Base-by-base conservation (phyloP, 2,329 filamentous ascomycete genomes). In the Waltergamsia citrina region DNA sequence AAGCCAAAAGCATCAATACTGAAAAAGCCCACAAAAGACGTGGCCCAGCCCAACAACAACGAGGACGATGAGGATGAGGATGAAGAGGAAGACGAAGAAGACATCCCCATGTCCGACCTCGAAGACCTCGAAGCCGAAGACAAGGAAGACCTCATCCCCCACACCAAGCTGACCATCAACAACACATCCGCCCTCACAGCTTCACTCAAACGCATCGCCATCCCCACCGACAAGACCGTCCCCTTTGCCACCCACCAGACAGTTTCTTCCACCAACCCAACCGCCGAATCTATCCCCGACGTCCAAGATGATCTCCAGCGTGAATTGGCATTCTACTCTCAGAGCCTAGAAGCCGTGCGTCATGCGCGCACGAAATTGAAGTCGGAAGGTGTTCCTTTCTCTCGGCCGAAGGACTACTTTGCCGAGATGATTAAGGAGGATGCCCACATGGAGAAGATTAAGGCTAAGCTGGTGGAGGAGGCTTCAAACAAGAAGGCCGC, bases 351-450 rank as follows among this genome's bases (percentile, higher is more conserved):
- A 23, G 86, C 86, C 2, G 86, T 81, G 4, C 74, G 79, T 43
- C 64, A 75, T 39, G 92, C 77, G 3, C 81, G 90, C 36, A 57
- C 65, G n/a, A 65, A 79, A 41, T 70, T 98, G 17, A 81, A 84
- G 52, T 79, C 81, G 42, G 90, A 95, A 58, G 81, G 81, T 7
- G 72, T 90, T 1, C 75, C 84, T 6, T 98, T 98, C 62, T 81
- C 85, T 19, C 75, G 92, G 8, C 92, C 92, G 4, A 80, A 76
- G 36, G 92, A 98, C 63, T 98, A 94, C 65, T 98, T 98, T 50
- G 92, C 92, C 29, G 92, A 98, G 69, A 98, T 96, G 88, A 81
- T 95, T 51, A 96, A 96, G 75, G 85, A 81, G 51, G 92, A 98
- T 55, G 90, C 93, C 50, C 92, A 95, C 60, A 98, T 98, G 92